Evolutionary conservation across 192 early-diverging fungal species (phyloP), one percentile per base, ranked within the genome.

Genomic region (Coemansia sp.): DNA sequence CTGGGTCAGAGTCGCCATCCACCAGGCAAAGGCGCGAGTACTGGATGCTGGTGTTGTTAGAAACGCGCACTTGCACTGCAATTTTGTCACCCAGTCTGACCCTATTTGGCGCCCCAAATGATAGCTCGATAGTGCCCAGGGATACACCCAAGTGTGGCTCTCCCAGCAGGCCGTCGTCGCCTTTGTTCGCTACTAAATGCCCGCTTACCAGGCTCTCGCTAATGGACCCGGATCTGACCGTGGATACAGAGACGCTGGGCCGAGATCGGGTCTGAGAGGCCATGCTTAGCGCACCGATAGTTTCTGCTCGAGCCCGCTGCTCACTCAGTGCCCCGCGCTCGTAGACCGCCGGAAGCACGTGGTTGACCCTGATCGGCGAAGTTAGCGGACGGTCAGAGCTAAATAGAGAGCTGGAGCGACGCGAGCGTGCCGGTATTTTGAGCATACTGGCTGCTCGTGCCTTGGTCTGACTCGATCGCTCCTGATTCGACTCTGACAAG

Each of bases 41-140:
- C 39, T 50, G 56, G 6, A 53, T 47, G 31, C 62, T 64, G 25
- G 73, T 75, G 34, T 66, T 69, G 78, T 81, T 81, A 7, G 69
- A 52, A 36, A 81, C 42, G 33, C 68, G 61, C 20, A 71, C 70
- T 11, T 60, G 55, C 5, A 81, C 78, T 6, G 53, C 39, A 13
- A 81, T 31, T 34, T 69, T 57, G n/a, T 72, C 52, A 5, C 78
- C 78, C 11, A 81, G 62, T 0, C 3, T 8, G 11, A 61, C 73
- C 25, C 66, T 75, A 8, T 69, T 63, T 36, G 78, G 73, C 10
- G 73, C 78, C 11, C 75, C 66, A 57, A 81, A 81, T 2, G 73
- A 65, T 20, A 81, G 31, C 23, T 52, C 50, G 23, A 76, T 70
- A 6, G 72, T 62, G 16, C 66, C 72, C 16, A 68, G 3, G 9